Percentiles rank a stretch among this genome's conserved stretches.
Conservation (phyloP, 2,329 filamentous ascomycete genomes). For the Pezicula carpinea region DNA sequence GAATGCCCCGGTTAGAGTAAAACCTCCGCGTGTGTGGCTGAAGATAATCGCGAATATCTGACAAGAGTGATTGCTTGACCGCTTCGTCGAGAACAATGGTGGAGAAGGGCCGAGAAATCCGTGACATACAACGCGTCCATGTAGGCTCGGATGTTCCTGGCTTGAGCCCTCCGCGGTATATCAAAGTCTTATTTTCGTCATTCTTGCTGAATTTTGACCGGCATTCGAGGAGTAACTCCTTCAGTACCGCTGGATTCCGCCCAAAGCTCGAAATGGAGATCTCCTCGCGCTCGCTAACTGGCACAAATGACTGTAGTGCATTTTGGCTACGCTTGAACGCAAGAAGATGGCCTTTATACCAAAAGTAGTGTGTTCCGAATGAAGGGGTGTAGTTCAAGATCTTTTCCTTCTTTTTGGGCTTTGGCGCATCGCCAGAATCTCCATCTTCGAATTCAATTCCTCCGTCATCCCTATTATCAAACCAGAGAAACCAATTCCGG, state of each 20-base stretch:
- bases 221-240: constrained; percentile 57
- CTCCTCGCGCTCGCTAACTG: constrained; percentile 50
- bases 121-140: constrained; percentile 59
- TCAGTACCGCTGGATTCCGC: constrained; percentile 54
- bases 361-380: constrained; percentile 64
- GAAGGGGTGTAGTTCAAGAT: constrained; percentile 59
- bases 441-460: constrained; percentile 28
- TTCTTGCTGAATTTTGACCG: constrained; percentile 49
- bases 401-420: constrained; percentile 33
- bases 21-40: constrained; percentile 62
- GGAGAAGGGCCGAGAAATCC: constrained; percentile 55
- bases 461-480: constrained; percentile 41
- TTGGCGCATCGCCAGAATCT: constrained; percentile 23
- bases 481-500: constrained; percentile 44
- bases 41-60: constrained; percentile 60
- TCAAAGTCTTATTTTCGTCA: constrained; percentile 59
- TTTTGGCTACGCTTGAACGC: constrained; percentile 51
- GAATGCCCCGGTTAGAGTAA: constrained; percentile 81
- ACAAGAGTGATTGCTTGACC: constrained; percentile 54
- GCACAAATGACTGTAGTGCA: constrained; percentile 36
- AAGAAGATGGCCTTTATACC: constrained; percentile 55
- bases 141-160: constrained; percentile 37
- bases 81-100: constrained; percentile 61
- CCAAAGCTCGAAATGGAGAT: constrained; percentile 59
- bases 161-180: constrained; percentile 53